Evolutionary conservation across 345 rosid species (phyloP).

Genomic region (Lepidium africanum): DNA sequence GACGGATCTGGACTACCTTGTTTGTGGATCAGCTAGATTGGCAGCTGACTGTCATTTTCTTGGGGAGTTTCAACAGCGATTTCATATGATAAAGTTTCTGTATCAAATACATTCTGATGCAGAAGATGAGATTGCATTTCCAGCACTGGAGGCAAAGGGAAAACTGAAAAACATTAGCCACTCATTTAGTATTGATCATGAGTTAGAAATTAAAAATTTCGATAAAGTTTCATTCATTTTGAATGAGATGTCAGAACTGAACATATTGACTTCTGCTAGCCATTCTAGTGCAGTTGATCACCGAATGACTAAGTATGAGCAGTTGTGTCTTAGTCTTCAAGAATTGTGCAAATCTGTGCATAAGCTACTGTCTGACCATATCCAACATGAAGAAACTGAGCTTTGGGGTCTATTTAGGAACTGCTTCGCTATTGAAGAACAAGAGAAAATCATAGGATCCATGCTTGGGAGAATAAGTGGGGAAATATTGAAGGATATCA

Average conservation of each 20-base stretch:
- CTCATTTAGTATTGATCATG: slow-evolving; percentile 67
- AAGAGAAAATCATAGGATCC: slow-evolving; percentile 62
- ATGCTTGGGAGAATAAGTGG: slow-evolving; percentile 76
- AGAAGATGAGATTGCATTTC: slow-evolving; percentile 84
- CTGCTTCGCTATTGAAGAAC: slow-evolving; percentile 57
- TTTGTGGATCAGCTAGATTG: slow-evolving; percentile 46
- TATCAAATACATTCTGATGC: slow-evolving; percentile 61
- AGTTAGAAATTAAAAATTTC: slow-evolving; percentile 46
- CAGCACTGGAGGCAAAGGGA: slow-evolving; percentile 71
- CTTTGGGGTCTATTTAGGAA: slow-evolving; percentile 67
- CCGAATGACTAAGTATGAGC: slow-evolving; percentile 27
- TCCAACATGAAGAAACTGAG: slow-evolving; percentile 66
- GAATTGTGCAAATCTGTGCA: slow-evolving; percentile 55
- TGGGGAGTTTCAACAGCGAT: slow-evolving; percentile 45
- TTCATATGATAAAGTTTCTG: slow-evolving; percentile 42
- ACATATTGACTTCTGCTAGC: slow-evolving; percentile 22
- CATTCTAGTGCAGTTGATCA: slow-evolving; percentile 18
- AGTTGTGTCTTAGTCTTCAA: slow-evolving; percentile 53
- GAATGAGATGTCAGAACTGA: slow-evolving; percentile 49
- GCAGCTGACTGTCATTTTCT: slow-evolving; percentile 43
- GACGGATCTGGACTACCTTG: slow-evolving; percentile 66
- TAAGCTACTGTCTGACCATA: slow-evolving; percentile 56
- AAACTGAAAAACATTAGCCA: slow-evolving; percentile 48
- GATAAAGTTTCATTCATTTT: slow-evolving; percentile 45
- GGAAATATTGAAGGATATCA: slow-evolving; percentile 59